Evolutionary conservation across 495 filamentous ascomycete genomes (phyloP), one percentile per base, ranked within the genome.

Genomic region (Bryoglossum gracile): DNA sequence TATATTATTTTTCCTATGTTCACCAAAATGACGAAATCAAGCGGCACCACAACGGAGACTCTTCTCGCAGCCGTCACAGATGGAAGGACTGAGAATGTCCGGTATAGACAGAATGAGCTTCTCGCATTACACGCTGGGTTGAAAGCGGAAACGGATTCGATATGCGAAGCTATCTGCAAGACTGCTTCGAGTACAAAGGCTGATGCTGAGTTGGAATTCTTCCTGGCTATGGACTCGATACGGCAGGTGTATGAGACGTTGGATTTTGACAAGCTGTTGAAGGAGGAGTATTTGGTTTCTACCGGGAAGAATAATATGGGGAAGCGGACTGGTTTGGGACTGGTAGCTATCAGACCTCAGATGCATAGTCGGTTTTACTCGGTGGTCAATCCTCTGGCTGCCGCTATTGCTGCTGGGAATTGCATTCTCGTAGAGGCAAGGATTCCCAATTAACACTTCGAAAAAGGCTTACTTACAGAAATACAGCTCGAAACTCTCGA

Each of bases 371-470:
- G 47, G 24, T 48, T 58, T 10, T 51, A 54, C 28, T 58, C 55
- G 1, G 32, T 48, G 10, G 8, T 58, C 6, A 26, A 30, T 2
- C 28, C 48, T 9, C 3, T 54, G 3, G 42, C 25, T 8, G 33
- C 39, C 6, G 51, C 55, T 8, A 22, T 58, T 43, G 47, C 51
- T 1, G 47, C 51, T 21, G 51, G 51, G 6, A 58, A 58, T 33
- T 54, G 51, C 33, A 17, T 51, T 38, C 8, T 48, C 16, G 4
- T 58, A 4, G 55, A 58, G 43, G 55, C 51, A 25, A 47, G 55
- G 17, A n/a, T 6, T 33, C 16, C 14, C 44, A 16, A 1, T 19
- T 19, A 10, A 8, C 19, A 8, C 23, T 17, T 5, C 10, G n/a
- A n/a, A n/a, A n/a, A n/a, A n/a, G 18, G n/a, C 13, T 17, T 3